Evolutionary conservation across 805 yeast species (phyloP).

Genomic region (Candida awuae): DNA sequence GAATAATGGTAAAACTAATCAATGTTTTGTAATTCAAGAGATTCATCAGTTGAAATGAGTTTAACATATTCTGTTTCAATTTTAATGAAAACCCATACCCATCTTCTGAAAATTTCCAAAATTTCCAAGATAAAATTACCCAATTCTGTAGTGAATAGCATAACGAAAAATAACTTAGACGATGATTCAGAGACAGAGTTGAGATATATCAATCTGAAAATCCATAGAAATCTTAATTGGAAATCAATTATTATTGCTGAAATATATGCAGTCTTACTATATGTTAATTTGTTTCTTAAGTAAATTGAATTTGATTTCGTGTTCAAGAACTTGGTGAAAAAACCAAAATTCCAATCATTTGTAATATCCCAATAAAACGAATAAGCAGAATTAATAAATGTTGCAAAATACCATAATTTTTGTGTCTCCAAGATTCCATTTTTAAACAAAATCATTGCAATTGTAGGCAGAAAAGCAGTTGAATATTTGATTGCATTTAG

Average conservation of each 20-base stretch:
- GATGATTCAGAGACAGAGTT: not conserved
- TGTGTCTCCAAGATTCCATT: constrained; percentile 23
- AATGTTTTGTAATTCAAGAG: constrained; percentile 20
- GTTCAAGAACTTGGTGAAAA: constrained; percentile 33
- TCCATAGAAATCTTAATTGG: constrained; percentile 68
- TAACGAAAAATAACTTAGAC: constrained; percentile 15
- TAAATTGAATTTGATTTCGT: constrained; percentile 14
- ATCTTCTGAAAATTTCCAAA: constrained; percentile 74
- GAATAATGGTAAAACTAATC: constrained; percentile 1
- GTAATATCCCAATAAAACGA: constrained; percentile 84
- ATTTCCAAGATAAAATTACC: constrained; percentile 64
- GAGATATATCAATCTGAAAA: constrained; percentile 36
- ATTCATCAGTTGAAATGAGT: constrained; percentile 12
- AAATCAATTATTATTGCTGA: constrained; percentile 55
- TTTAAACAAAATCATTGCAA: constrained; percentile 28
- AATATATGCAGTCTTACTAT: constrained; percentile 38
- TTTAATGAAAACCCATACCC: constrained; percentile 83
- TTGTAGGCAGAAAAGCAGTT: constrained; percentile 48
- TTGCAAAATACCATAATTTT: constrained; percentile 36
- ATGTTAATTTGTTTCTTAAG: constrained; percentile 27
- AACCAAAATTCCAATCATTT: constrained; percentile 77
- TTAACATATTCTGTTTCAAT: constrained; percentile 64
- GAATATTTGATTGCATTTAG: constrained; percentile 70
- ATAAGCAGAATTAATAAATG: constrained; percentile 61
- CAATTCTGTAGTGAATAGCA: constrained; percentile 36